phyloP scores from a whole-genome alignment of 306 rosid species.

The Ormosia semicastrata region DNA sequence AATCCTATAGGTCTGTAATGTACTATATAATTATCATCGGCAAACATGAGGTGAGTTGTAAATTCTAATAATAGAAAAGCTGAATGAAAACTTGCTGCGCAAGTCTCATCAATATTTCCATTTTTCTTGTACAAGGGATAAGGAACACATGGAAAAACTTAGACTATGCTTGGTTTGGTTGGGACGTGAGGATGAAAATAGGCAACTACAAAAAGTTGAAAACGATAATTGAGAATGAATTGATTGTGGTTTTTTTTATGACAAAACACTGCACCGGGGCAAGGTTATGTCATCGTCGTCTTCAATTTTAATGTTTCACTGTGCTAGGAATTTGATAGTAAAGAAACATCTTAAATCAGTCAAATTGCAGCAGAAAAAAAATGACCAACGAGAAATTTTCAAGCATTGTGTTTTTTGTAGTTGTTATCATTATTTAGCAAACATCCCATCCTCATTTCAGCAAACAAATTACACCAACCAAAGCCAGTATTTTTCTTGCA shows the following conservation, averaged over 20 bases:
- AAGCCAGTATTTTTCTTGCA: no score
- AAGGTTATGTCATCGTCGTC: not conserved
- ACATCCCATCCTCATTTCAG: no score
- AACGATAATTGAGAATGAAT: no score
- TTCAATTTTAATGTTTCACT: not conserved
- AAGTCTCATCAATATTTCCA: not conserved
- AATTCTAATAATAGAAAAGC: not conserved
- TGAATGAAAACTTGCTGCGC: not conserved
- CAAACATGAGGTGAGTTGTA: not conserved
- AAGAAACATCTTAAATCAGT: not conserved
- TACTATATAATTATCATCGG: not conserved
- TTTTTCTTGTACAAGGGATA: not conserved
- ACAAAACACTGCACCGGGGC: not conserved
- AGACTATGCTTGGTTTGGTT: not conserved
- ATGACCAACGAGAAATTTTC: not conserved
- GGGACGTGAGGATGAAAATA: not conserved
- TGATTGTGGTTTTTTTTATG: not conserved
- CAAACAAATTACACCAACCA: not conserved
- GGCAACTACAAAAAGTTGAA: not conserved
- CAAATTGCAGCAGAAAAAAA: not conserved
- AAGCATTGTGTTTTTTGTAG: no score
- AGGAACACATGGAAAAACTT: not conserved
- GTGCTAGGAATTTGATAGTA: no score
- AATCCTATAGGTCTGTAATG: no score
- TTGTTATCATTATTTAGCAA: not conserved